These are phyloP conservation scores for Hymenoscyphus infarciens DNA, from an alignment of 2,329 filamentous ascomycete genomes.

Conservation along the genomic window DNA sequence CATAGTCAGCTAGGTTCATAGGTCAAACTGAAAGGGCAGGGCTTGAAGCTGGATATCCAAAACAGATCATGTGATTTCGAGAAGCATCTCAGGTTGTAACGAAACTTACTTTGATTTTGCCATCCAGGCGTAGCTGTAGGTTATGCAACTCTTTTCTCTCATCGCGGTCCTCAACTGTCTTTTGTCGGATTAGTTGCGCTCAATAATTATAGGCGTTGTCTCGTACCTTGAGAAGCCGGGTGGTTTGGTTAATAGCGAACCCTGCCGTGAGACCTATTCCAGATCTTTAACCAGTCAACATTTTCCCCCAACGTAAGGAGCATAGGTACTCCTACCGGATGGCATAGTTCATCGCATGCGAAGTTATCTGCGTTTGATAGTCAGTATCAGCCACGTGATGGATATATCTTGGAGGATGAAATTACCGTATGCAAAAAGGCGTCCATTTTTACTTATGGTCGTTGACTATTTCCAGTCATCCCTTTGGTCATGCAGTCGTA, in stretches of 20 bases:
- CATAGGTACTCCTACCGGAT: constrained; percentile 50
- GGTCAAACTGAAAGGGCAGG: too few species aligned
- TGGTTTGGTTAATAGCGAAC: constrained; percentile 81
- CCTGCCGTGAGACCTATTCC: constrained; percentile 81
- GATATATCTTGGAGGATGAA: background rate
- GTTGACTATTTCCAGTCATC: background rate
- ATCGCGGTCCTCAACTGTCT: constrained; percentile 67
- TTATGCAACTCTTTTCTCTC: constrained; percentile 64
- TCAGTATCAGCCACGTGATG: constrained; percentile 24
- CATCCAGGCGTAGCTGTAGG: constrained; percentile 72
- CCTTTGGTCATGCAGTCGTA: background rate
- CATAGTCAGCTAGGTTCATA: constrained; percentile 1
- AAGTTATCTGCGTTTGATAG: constrained; percentile 50
- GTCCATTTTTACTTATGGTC: constrained; percentile 28
- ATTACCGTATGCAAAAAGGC: constrained; percentile 55
- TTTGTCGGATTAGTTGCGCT: constrained; percentile 11
- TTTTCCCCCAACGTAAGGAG: background rate
- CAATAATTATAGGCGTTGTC: background rate
- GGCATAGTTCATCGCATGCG: constrained; percentile 72
- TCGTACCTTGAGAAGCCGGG: constrained; percentile 66
- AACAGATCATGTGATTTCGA: constrained; percentile 1
- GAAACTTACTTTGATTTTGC: constrained; percentile 70
- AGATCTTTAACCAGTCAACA: constrained; percentile 44
- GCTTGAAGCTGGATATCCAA: too few species aligned
- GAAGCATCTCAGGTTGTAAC: background rate